phyloP scores from a whole-genome alignment of 768 basidiomycete species.

The Polyporus arcularius region DNA sequence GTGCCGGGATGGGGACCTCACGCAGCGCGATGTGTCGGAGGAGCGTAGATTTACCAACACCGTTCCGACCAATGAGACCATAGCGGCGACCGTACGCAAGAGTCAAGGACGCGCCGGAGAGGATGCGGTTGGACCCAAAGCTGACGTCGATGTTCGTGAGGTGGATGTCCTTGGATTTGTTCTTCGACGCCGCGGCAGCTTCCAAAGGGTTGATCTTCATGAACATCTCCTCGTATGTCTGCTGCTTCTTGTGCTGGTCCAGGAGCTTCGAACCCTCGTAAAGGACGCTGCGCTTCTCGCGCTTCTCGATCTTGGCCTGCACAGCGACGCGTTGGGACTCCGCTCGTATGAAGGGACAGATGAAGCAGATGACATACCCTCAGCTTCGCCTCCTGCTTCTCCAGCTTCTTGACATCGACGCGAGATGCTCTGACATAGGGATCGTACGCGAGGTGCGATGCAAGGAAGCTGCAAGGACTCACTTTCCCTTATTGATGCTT shows the following conservation, averaged over 20 bases:
- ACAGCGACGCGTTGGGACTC: neutral
- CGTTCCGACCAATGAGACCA: constrained; percentile 78
- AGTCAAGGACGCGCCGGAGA: constrained; percentile 88
- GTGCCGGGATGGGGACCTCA: constrained; percentile 89
- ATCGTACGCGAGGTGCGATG: neutral
- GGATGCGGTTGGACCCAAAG: constrained; percentile 92
- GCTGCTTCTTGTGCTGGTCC: constrained; percentile 92
- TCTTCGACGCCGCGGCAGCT: constrained; percentile 72
- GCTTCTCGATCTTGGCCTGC: constrained; percentile 96
- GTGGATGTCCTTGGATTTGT: constrained; percentile 98
- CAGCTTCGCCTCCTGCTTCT: constrained; percentile 96
- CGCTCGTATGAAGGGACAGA: neutral
- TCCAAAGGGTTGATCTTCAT: constrained; percentile 99
- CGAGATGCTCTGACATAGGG: constrained; percentile 65
- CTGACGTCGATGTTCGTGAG: constrained; percentile 94
- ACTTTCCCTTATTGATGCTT: constrained; percentile 95
- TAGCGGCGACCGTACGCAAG: constrained; percentile 89
- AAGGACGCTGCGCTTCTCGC: constrained; percentile 75
- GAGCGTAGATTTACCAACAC: constrained; percentile 95
- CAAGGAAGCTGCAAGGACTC: constrained; percentile 30
- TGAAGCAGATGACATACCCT: constrained; percentile 46
- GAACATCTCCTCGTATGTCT: constrained; percentile 98
- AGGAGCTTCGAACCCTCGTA: constrained; percentile 97
- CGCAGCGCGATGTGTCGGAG: constrained; percentile 93
- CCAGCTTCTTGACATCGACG: constrained; percentile 93